Evolutionary conservation across 2,329 filamentous ascomycete genomes (phyloP), one percentile per base, ranked within the genome.

Genomic region (Davidsoniella virescens): DNA sequence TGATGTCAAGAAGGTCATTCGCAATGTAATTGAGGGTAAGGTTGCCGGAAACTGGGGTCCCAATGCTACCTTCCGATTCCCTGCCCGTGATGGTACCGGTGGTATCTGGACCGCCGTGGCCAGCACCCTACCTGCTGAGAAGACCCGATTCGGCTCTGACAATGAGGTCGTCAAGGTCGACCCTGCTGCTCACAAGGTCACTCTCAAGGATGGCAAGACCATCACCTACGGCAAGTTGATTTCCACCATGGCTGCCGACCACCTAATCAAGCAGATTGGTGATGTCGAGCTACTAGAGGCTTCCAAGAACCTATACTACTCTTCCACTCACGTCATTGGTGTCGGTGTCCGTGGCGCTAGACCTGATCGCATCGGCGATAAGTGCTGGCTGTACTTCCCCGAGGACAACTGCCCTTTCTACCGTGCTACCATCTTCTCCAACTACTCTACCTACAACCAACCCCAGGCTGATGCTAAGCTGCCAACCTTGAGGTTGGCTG

Each of bases 381-480:
- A 96, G 78, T 98, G 92, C 80, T 98, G 92, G 88, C 75, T 98
- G 57, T 98, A 98, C 78, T 98, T 96, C 80, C 92, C 92, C 55
- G 92, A 98, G 68, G 84, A 94, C 67, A 83, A 98, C 76, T 95
- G 87, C 74, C 87, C 87, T 64, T 98, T 98, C 76, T 98, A 98
- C 76, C 86, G 92, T 59, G 92, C 92, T 62, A 98, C 92, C 63
- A 96, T 98, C 71, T 98, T 98, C 79, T 96, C 90, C 69, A 98
- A 98, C 78, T 98, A 98, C 77, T 96, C 92, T 18, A 92, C 90
- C 49, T 81, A 94, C 78, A 98, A 98, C 75, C 92, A 96, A 71
- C 92, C 92, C 33, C 72, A 84, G 57, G 73, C 79, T 53, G 80
- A 82, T 52, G 81, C 75, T 63, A 92, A 94, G 75, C 79, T 98